Conservation (phyloP, 2,329 filamentous ascomycete species). For the Bipolaris zeicola region DNA sequence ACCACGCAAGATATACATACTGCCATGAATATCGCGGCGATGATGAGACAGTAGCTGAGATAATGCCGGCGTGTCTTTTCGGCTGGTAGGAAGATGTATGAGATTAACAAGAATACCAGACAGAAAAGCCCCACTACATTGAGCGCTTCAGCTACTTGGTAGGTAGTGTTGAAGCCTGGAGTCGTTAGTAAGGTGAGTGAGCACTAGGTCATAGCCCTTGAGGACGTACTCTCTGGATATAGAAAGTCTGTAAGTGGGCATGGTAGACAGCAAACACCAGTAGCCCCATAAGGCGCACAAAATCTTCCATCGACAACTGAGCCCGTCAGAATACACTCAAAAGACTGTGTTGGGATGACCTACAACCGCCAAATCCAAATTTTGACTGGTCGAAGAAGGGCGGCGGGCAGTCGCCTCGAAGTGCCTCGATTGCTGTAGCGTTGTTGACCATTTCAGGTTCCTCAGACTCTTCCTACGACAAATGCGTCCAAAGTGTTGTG, state of each 20-base stretch:
- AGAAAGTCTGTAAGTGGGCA: slow-evolving; percentile 85
- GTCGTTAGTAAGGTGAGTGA: slow-evolving; percentile 1
- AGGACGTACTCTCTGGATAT: slow-evolving; percentile 61
- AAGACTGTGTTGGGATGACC: slow-evolving; percentile 37
- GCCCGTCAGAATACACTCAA: slow-evolving; percentile 37
- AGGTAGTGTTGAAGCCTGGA: slow-evolving; percentile 62
- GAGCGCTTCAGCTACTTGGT: slow-evolving; percentile 77
- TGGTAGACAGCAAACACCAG: slow-evolving; percentile 79
- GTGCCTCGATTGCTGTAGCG: slow-evolving; percentile 33
- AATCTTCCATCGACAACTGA: slow-evolving; percentile 62
- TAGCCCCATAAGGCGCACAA: slow-evolving; percentile 55
- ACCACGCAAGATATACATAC: slow-evolving; percentile 58
- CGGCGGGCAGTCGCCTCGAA: slow-evolving; percentile 64
- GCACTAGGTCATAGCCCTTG: slow-evolving; percentile 16
- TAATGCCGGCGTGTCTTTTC: slow-evolving; percentile 94
- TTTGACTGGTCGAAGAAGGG: slow-evolving; percentile 71
- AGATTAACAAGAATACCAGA: slow-evolving; percentile 76
- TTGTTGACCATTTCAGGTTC: slow-evolving; percentile 21
- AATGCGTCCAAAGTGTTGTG: slow-evolving; percentile 25
- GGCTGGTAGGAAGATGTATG: slow-evolving; percentile 78
- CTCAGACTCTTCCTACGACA: slow-evolving; percentile 25
- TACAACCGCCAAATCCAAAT: slow-evolving; percentile 73
- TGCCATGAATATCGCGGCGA: slow-evolving; percentile 78
- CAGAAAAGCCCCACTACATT: slow-evolving; percentile 75
- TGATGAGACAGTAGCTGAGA: slow-evolving; percentile 82